These are phyloP conservation scores for Hymenoscyphus linearis DNA, from an alignment of 2,329 filamentous ascomycete genomes.

Conservation along the genomic window DNA sequence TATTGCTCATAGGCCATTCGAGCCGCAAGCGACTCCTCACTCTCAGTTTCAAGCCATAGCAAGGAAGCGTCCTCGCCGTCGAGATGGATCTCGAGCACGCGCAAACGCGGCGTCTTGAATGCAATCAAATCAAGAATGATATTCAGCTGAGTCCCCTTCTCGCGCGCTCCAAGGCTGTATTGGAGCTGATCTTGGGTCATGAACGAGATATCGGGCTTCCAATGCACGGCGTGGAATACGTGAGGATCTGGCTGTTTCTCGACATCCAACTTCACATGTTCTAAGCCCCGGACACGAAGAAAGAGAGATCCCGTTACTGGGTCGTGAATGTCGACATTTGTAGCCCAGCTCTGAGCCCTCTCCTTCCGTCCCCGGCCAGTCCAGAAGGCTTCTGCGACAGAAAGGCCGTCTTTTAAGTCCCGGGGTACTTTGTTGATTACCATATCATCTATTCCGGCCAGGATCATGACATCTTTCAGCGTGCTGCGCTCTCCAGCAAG, in stretches of 20 bases:
- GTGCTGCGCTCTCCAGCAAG: conserved; percentile 9
- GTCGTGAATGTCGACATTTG: conserved; percentile 12
- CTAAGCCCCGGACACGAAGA: conserved; percentile 20
- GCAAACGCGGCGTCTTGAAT: conserved; percentile 34
- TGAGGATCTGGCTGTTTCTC: conserved; percentile 1
- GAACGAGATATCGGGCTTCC: conserved; percentile 24
- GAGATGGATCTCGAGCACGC: too few relatives aligned
- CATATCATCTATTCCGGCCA: conserved; percentile 23
- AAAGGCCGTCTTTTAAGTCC: not conserved
- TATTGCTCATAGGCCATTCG: too few relatives aligned
- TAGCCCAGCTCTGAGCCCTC: not conserved
- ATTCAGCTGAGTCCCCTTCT: too few relatives aligned
- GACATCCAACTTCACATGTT: conserved; percentile 13
- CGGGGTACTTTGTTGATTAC: conserved; percentile 16
- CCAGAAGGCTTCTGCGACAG: conserved; percentile 5
- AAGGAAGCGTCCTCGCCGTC: too few relatives aligned
- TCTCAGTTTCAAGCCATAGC: too few relatives aligned
- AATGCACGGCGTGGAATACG: conserved; percentile 9
- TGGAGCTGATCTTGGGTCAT: conserved; percentile 10
- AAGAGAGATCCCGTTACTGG: conserved; percentile 19
- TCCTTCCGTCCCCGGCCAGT: conserved; percentile 19
- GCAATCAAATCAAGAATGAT: too few relatives aligned
- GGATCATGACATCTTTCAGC: conserved; percentile 16
- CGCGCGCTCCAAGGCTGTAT: not conserved
- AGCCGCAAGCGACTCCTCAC: too few relatives aligned